Base-by-base conservation (phyloP, 345 rosid genomes). In the Populus alba region DNA sequence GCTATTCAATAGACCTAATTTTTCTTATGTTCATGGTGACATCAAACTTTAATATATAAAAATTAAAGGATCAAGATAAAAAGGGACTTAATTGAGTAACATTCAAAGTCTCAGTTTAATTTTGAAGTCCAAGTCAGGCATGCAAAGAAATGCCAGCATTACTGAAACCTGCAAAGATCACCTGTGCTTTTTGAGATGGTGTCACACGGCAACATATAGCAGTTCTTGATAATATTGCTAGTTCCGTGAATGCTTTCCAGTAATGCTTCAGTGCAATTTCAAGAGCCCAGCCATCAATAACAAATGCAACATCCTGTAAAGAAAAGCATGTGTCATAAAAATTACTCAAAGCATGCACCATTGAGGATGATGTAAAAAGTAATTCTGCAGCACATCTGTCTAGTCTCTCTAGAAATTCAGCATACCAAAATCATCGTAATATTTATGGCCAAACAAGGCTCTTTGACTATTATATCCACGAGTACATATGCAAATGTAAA, bases 131-230 rank as follows among this genome's bases (percentile, higher is more conserved):
- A 65, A 78, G 49, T 23, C 0, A 5, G 8, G 51, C 15, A 22
- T 57, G 47, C 45, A 77, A 49, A 68, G 29, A 41, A 70, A 37
- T 70, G 41, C 12, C 68, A 57, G 63, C 25, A 47, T 79, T 77
- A 37, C 13, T 43, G 47, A 68, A 73, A 66, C 43, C 51, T 20
- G 73, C 75, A 78, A 55, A 71, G 67, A 68, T 7, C 68, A 96
- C 99, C 99, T 96, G 99, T 49, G 98, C 99, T 79, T 96, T 96
- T 71, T 96, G 99, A 20, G 99, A 94, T 74, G 98, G 99, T 74
- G 98, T 94, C 83, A 94, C 97, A 27, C 97, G 98, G 72, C 99
- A 94, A 86, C 99, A 96, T 78, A 94, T 92, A 66, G 99, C 99
- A 82, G 99, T 96, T 89, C 97, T 92, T 57, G 97, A 91, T 81